Base-by-base conservation (phyloP, 2,329 filamentous ascomycete genomes). In the Beauveria rudraprayagi region DNA sequence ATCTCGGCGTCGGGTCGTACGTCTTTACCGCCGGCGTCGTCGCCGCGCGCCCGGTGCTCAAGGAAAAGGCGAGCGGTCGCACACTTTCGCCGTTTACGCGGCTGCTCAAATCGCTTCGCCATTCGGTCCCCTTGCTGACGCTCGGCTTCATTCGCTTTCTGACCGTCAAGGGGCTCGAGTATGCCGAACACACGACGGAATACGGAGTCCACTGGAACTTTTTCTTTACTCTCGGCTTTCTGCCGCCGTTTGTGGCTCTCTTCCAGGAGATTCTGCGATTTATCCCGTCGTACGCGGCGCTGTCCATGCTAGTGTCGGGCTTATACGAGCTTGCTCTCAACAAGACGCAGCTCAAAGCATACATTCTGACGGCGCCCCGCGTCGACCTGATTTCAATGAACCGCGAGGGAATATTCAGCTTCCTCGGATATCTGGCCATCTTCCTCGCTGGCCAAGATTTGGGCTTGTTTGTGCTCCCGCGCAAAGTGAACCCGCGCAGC, bases 181-280 rank as follows among this genome's bases (percentile, higher is more conserved):
- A 99, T 71, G 92, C 92, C 3, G 94, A 99, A 73, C 94, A 99
- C 77, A 91, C 97, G 62, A 92, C 91, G 16, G 94, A 99, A 72
- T 99, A 99, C 70, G 94, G 94, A 48, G 91, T 99, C 10, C 94
- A 99, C 74, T 99, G 94, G 94, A 99, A 99, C 74, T 99, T 99
- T 75, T 99, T 99, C 81, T 97, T 97, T 76, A 99, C 94, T 0
- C 80, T 99, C 10, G 92, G 87, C 6, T 83, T 97, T 53, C 77
- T 99, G 26, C 91, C 93, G 0, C 92, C 92, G 0, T 96, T 96
- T 68, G 86, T 96, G 57, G 92, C 93, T 30, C 72, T 94, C 0
- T 90, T 93, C 63, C 90, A 95, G 71, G 83, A 88, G 1, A 77
- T 87, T 0, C 83, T 93, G 62, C 78, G 81, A 17, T 70, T 89